A percentile compares a stretch with the other conserved stretches of the same genome.
Conservation (phyloP, 306 rosid species). For the Acacia confusa region DNA sequence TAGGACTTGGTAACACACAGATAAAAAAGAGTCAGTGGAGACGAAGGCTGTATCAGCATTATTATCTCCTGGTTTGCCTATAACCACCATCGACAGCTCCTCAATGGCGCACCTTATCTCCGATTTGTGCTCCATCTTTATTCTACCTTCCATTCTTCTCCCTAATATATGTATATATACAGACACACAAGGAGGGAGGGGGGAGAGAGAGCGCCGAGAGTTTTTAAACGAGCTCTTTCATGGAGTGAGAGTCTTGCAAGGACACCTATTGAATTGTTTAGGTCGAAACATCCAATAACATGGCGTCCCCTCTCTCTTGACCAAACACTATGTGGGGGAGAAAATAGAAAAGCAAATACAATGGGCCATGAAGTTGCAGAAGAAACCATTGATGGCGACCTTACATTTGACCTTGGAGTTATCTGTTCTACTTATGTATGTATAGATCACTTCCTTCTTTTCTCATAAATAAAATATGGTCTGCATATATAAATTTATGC, state of each 20-base stretch:
- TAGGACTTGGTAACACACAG: conserved; percentile 60
- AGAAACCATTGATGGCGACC: conserved; percentile 46
- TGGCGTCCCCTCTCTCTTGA: conserved; percentile 1
- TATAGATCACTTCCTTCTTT: neutral
- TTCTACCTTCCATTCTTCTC: conserved; percentile 39
- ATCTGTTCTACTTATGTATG: conserved; percentile 15
- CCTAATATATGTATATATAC: neutral
- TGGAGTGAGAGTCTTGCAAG: conserved; percentile 24
- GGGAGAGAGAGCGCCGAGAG: neutral
- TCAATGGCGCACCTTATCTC: conserved; percentile 75
- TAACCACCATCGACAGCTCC: conserved; percentile 50
- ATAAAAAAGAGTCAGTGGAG: conserved; percentile 72
- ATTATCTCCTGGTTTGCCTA: conserved; percentile 41
- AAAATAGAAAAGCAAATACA: neutral
- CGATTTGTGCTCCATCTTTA: conserved; percentile 57
- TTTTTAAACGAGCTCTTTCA: conserved; percentile 24
- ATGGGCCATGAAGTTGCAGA: neutral
- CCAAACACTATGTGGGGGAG: neutral
- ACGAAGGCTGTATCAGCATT: conserved; percentile 43
- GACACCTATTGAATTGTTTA: conserved; percentile 11
- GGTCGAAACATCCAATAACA: neutral
- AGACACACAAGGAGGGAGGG: neutral
- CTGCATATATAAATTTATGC: conserved; percentile 12
- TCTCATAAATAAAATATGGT: conserved; percentile 29
- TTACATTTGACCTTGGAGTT: conserved; percentile 52